Conservation (phyloP, 768 basidiomycete genomes). For the Artomyces pyxidatus region DNA sequence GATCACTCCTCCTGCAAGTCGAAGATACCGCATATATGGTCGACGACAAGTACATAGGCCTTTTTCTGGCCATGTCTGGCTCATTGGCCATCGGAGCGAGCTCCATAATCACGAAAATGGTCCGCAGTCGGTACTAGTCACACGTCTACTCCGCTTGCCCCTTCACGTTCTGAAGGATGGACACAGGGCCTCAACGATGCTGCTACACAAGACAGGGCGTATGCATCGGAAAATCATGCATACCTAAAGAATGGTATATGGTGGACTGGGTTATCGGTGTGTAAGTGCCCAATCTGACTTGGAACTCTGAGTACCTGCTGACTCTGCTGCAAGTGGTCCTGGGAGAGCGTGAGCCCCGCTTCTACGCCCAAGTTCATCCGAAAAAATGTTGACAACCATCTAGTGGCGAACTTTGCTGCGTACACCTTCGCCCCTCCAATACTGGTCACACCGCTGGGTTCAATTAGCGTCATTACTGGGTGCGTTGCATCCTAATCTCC, state of each 20-base stretch:
- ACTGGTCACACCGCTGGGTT: constrained; percentile 94
- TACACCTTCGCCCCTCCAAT: constrained; percentile 98
- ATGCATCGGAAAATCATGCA: constrained; percentile 63
- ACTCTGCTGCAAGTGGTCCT: constrained; percentile 59
- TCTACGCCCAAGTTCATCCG: neutral
- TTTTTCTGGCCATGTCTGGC: constrained; percentile 79
- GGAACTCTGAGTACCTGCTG: no score
- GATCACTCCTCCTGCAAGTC: no score
- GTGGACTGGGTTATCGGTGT: constrained; percentile 92
- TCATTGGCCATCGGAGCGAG: constrained; percentile 88
- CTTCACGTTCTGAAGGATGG: neutral
- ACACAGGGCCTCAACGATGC: constrained; percentile 87
- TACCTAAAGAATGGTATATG: constrained; percentile 91
- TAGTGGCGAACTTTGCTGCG: constrained; percentile 88
- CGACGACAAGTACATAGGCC: constrained; percentile 94
- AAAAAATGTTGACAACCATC: neutral
- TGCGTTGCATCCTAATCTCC: constrained; percentile 31
- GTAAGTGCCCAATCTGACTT: constrained; percentile 41
- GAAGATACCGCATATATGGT: constrained; percentile 37
- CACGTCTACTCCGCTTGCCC: no score
- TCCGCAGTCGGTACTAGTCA: constrained; percentile 24
- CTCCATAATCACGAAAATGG: constrained; percentile 99
- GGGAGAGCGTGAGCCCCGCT: constrained; percentile 77
- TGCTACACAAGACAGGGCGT: constrained; percentile 41
- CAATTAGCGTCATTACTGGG: constrained; percentile 94